These are phyloP conservation scores for Pythium volutum DNA, from an alignment of 352 stramenopile genomes.

Conservation along the genomic window DNA sequence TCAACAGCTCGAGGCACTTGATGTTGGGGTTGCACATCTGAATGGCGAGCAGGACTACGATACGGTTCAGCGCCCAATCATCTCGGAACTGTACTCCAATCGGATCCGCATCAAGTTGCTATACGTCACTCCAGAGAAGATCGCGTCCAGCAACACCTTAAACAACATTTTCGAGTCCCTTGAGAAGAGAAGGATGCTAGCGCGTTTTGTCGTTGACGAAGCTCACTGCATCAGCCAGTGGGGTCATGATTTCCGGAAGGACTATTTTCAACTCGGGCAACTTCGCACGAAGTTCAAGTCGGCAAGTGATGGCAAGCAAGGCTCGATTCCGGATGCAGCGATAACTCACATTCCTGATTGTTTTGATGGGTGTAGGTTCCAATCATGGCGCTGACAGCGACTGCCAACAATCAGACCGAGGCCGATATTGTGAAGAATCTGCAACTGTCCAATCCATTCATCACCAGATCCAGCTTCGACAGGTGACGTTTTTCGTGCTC, in stretches of 20 bases:
- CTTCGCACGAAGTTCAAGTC: slow-evolving; percentile 92
- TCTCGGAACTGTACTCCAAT: slow-evolving; percentile 81
- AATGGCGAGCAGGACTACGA: slow-evolving; percentile 89
- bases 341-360: neutral
- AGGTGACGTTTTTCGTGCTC: slow-evolving; percentile 31
- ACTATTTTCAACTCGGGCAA: slow-evolving; percentile 94
- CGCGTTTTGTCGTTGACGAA: slow-evolving; percentile 97
- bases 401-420: slow-evolving; percentile 81
- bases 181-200: slow-evolving; percentile 82
- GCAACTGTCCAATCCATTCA: slow-evolving; percentile 66
- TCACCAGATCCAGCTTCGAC: slow-evolving; percentile 85
- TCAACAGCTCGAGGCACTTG: slow-evolving; percentile 90
- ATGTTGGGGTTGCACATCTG: slow-evolving; percentile 86
- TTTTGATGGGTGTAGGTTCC: slow-evolving; percentile 46
- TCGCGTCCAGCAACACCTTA: slow-evolving; percentile 86
- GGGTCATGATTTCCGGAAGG: slow-evolving; percentile 99
- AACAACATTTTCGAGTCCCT: slow-evolving; percentile 84
- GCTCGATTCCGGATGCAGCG: neutral
- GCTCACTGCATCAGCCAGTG: slow-evolving; percentile 97
- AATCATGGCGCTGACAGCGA: slow-evolving; percentile 88
- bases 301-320: slow-evolving; percentile 38
- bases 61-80: slow-evolving; percentile 83
- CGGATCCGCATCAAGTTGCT: slow-evolving; percentile 93
- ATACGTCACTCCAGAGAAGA: slow-evolving; percentile 99
- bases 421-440: slow-evolving; percentile 82